Percentiles rank a stretch among this genome's conserved stretches.
Evolutionary conservation across 2,329 filamentous ascomycete species (phyloP).

Genomic region (Pyricularia grisea): DNA sequence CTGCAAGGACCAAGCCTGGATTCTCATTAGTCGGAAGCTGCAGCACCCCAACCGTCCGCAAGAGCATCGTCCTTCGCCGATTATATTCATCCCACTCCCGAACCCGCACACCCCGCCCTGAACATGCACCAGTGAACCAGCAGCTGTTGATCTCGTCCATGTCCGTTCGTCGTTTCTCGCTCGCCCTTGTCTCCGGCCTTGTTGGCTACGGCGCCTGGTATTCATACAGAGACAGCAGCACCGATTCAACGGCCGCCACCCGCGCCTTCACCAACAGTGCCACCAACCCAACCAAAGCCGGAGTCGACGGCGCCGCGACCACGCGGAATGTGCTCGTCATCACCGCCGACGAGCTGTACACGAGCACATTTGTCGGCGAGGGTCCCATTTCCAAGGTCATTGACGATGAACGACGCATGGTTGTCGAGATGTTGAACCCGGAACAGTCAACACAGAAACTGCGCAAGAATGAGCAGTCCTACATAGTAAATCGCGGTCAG

Average conservation of each 20-base stretch:
- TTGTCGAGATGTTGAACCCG: conserved; percentile 92
- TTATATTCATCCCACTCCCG: conserved; percentile 22
- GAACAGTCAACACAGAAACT: conserved; percentile 90
- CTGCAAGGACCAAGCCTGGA: conserved; percentile 28
- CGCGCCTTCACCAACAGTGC: conserved; percentile 4
- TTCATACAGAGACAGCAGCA: conserved; percentile 44
- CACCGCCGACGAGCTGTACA: conserved; percentile 82
- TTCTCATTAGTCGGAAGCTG: conserved; percentile 11
- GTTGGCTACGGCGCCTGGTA: conserved; percentile 74
- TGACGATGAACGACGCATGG: conserved; percentile 72
- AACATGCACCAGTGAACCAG: conserved; percentile 23
- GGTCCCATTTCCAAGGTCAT: conserved; percentile 82
- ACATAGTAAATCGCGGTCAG: conserved; percentile 76
- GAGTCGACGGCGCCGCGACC: conserved; percentile 25
- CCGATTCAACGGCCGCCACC: conserved; percentile 1
- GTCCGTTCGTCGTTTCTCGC: conserved; percentile 60
- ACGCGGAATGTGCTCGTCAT: conserved; percentile 72
- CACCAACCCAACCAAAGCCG: background rate
- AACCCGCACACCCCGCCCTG: conserved; percentile 19
- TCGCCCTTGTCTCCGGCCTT: conserved; percentile 59
- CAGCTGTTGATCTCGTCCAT: conserved; percentile 58
- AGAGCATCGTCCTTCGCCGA: conserved; percentile 28
- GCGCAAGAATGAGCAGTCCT: conserved; percentile 83
- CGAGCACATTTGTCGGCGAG: conserved; percentile 75
- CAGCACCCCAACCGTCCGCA: conserved; percentile 4